Evolutionary conservation across 331 rosid species (phyloP), one percentile per base, ranked within the genome.

Genomic region (Malus hybrid): DNA sequence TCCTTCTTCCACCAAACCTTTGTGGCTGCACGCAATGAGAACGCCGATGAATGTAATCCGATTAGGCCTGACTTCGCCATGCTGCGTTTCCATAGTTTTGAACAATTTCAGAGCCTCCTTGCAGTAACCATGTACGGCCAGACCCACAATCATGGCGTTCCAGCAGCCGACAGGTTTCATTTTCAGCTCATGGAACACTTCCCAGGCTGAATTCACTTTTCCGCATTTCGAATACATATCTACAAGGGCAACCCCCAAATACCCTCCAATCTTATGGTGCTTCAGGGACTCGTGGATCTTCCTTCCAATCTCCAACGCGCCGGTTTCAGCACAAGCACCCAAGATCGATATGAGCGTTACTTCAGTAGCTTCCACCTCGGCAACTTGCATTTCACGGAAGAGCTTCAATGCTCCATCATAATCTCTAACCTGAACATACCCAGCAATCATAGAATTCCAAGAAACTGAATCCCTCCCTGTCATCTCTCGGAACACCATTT

Each of bases 221-320:
- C 93, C 96, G 73, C 91, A 87, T 83, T 90, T 90, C n/a, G 87
- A 77, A 63, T 87, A 87, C 96, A 84, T 86, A 75, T 90, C 92
- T 48, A 86, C 71, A 34, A 87, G 77, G 53, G 91, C 87, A 63
- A 79, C 87, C 36, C 96, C 93, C 61, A 90, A 66, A 74, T 84
- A 88, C 53, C 96, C 91, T 74, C 77, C 90, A 76, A 91, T 74
- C 78, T 72, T 84, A 64, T 79, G 81, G 39, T 71, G 56, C 61
- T 86, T 73, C 14, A 91, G 77, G 36, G 86, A 77, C 42, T 85
- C 74, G 22, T 88, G 82, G 34, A 88, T 82, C 71, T 79, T 84
- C 66, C 12, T 76, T 22, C 96, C 90, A 6, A 68, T 84, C 69
- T 87, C 89, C 73, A 87, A 66, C 46, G 84, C 79, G 24, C 93